Evolutionary conservation across 495 filamentous ascomycete genomes (phyloP), one percentile per base, ranked within the genome.

Genomic region (Talaromyces trachyspermus): DNA sequence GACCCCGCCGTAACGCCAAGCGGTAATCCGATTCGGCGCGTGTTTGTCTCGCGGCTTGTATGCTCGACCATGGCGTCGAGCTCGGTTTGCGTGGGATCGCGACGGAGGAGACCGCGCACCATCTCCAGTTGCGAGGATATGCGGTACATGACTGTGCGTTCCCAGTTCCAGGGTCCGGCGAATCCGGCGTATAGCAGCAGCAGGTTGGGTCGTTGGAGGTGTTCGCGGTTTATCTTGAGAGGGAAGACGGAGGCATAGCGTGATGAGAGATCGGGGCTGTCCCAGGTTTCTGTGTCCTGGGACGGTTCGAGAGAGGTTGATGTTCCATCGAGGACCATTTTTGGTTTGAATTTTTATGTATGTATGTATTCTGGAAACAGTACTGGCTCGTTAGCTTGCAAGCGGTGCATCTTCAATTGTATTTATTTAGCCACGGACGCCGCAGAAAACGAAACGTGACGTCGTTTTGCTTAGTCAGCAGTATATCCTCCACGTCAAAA

Each of bases 151-250:
- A 61, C 23, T 20, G 30, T 43, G 9, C 36, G 23, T 20, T 51
- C 41, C 55, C 58, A 65, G 39, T 45, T 54, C n/a, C 29, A 35
- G 10, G 25, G 42, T 9, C 63, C 63, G 22, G 51, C 39, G 39
- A 68, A 71, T 11, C 61, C 57, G 36, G 60, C 50, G 40, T 56
- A 60, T 4, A 67, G 48, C 5, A 57, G 58, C 39, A 68, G 52
- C 0, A 44, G 48, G 24, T 64, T 46, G 11, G 44, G 44, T 1
- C 27, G 44, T 22, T 36, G 44, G 20, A 46, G 32, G 30, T 37
- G 22, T 26, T 46, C 5, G 11, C 32, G 44, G 19, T 46, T 25
- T 18, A 46, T 32, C 17, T 36, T 36, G 44, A 35, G 29, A 2
- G 44, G 44, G 20, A 46, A 46, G 29, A 37, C 29, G 18, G 44